Conservation (phyloP, 352 stramenopile species). For the Phytopythium kandeliae region DNA sequence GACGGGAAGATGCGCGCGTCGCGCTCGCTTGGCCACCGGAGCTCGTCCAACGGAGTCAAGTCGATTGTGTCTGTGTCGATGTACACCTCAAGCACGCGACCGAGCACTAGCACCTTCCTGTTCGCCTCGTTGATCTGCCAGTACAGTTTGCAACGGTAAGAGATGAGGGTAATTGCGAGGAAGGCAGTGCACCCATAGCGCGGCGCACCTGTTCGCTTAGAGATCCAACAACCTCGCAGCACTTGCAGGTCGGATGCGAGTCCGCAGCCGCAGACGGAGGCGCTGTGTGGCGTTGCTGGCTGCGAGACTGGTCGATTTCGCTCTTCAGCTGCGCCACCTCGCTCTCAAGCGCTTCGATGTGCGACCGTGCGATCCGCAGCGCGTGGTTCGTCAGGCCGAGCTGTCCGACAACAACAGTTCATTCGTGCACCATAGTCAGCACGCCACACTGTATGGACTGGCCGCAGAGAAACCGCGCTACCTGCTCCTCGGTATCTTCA, state of each 20-base stretch:
- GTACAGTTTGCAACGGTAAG: too few relatives aligned
- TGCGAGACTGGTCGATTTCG: neutral
- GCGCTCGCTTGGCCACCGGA: neutral
- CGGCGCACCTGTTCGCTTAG: neutral
- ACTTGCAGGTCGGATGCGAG: neutral
- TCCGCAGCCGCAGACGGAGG: too few relatives aligned
- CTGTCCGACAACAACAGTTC: slow-evolving; percentile 7
- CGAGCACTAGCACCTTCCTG: slow-evolving; percentile 17
- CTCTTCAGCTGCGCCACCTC: slow-evolving; percentile 2
- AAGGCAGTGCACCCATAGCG: too few relatives aligned
- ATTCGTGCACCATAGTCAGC: neutral
- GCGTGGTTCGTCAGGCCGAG: slow-evolving; percentile 16
- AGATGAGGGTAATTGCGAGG: too few relatives aligned
- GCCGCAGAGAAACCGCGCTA: slow-evolving; percentile 5
- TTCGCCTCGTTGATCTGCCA: slow-evolving; percentile 30
- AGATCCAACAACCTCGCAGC: neutral
- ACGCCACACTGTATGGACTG: neutral
- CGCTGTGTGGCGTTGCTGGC: neutral
- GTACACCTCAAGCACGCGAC: slow-evolving; percentile 24
- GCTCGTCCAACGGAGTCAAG: slow-evolving; percentile 21
- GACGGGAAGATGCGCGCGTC: slow-evolving; percentile 4
- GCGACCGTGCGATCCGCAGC: slow-evolving; percentile 11
- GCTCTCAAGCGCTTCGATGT: slow-evolving; percentile 9
- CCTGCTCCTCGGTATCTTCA: slow-evolving; percentile 30
- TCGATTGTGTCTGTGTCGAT: slow-evolving; percentile 28